These are phyloP conservation scores for Penicillium bialowiezense DNA, from an alignment of 495 filamentous ascomycete genomes.

Conservation along the genomic window DNA sequence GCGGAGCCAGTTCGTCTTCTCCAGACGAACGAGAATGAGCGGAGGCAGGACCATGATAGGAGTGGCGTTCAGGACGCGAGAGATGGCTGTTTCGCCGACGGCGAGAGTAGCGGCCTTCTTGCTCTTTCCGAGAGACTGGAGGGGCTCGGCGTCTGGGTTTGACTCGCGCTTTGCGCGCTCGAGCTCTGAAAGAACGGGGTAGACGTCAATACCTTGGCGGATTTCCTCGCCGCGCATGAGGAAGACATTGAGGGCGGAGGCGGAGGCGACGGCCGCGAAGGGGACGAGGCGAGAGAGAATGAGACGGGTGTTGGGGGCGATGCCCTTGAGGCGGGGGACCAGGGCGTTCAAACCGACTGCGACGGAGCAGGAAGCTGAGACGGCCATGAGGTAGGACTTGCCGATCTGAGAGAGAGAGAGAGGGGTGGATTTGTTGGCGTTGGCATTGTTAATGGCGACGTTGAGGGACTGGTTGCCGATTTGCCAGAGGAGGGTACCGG, in stretches of 20 bases:
- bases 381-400: conserved; percentile 88
- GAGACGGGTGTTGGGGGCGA: conserved; percentile 69
- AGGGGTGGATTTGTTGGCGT: conserved; percentile 94
- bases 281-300: conserved; percentile 83
- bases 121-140: conserved; percentile 75
- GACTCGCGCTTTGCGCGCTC: conserved; percentile 49
- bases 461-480: conserved; percentile 96
- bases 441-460: conserved; percentile 94
- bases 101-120: conserved; percentile 83
- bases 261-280: conserved; percentile 89
- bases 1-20: conserved; percentile 72
- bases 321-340: conserved; percentile 76
- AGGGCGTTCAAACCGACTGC: conserved; percentile 88
- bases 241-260: conserved; percentile 90
- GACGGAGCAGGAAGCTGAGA: conserved; percentile 87
- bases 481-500: conserved; percentile 91
- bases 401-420: conserved; percentile 74
- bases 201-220: conserved; percentile 90
- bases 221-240: conserved; percentile 98
- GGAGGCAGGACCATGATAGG: conserved; percentile 97
- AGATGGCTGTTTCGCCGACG: conserved; percentile 86
- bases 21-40: conserved; percentile 75
- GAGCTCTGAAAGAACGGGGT: conserved; percentile 56
- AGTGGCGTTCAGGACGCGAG: conserved; percentile 85
- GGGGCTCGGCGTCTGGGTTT: conserved; percentile 45